Evolutionary conservation across 1,284 basidiomycete genomes (phyloP).

Genomic region (Gomphus bonarii): DNA sequence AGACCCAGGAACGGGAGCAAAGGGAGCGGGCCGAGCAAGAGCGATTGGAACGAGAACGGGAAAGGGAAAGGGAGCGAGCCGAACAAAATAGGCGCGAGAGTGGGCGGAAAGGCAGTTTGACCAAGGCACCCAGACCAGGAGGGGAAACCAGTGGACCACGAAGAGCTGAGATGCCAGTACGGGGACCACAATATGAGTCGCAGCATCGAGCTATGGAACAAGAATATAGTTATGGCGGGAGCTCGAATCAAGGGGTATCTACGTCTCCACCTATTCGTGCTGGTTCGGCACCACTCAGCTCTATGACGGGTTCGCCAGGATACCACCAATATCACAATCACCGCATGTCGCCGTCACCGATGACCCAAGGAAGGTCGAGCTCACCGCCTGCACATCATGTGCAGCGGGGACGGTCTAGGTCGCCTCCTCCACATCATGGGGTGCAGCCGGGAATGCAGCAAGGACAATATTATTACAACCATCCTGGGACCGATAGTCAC

Average conservation of each 20-base stretch:
- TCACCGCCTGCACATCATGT: not conserved
- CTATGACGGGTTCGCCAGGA: constrained; percentile 14
- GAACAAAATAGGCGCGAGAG: constrained; percentile 42
- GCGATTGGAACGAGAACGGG: constrained; percentile 21
- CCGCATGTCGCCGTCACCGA: not conserved
- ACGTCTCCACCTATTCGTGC: constrained; percentile 16
- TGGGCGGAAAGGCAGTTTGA: constrained; percentile 26
- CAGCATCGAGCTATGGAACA: constrained; percentile 89
- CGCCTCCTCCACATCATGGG: not conserved
- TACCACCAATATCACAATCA: constrained; percentile 12
- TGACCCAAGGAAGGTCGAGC: not conserved
- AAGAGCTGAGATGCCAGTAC: constrained; percentile 77
- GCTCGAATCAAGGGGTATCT: constrained; percentile 19
- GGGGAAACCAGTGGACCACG: constrained; percentile 43
- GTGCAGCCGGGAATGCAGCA: not conserved
- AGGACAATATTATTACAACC: constrained; percentile 2
- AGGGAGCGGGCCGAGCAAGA: constrained; percentile 31
- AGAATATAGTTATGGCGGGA: constrained; percentile 42
- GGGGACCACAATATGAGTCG: constrained; percentile 85
- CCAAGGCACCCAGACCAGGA: constrained; percentile 47
- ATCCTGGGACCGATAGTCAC: not conserved
- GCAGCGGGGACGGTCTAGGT: not conserved
- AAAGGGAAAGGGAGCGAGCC: constrained; percentile 33
- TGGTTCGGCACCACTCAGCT: constrained; percentile 15
- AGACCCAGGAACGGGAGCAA: constrained; percentile 23